A percentile compares a stretch with the other conserved stretches of the same genome.
Conservation (phyloP, 176 grass and related monocot genomes). For the Tillandsia fasciculata region DNA sequence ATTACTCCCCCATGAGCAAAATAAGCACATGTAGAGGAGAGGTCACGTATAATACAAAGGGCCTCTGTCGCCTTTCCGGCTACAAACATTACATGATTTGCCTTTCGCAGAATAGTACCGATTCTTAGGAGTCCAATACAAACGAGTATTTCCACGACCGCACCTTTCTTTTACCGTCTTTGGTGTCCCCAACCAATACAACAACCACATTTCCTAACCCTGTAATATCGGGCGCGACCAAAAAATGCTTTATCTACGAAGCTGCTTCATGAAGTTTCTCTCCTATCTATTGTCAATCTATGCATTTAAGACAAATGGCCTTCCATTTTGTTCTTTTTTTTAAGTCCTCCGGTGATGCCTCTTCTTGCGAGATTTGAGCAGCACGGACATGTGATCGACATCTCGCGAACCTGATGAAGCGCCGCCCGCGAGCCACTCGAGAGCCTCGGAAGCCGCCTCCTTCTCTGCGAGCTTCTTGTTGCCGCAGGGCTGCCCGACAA, state of each 20-base stretch:
- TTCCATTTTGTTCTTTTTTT: not conserved
- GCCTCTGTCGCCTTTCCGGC: not conserved
- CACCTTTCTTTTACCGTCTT: not conserved
- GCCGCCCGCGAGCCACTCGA: constrained; percentile 62
- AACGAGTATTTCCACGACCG: not conserved
- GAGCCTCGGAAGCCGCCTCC: constrained; percentile 60
- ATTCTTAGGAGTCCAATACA: not conserved
- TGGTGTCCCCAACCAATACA: not conserved
- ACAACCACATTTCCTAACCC: constrained; percentile 2
- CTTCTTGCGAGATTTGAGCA: constrained; percentile 50
- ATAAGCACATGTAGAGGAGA: not conserved
- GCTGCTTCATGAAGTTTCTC: constrained; percentile 9
- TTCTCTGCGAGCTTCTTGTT: constrained; percentile 94
- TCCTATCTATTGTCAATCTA: constrained; percentile 3
- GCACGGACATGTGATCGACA: constrained; percentile 41
- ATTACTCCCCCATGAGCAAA: not conserved
- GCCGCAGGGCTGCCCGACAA: constrained; percentile 63
- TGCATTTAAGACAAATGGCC: not conserved
- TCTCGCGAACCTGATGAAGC: constrained; percentile 19
- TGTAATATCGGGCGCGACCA: constrained; percentile 3
- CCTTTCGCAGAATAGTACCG: not conserved
- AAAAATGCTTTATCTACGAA: constrained; percentile 17
- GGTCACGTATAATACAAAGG: not conserved
- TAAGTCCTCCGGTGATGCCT: constrained; percentile 48
- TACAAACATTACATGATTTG: not conserved